Conservation (phyloP, 2,329 filamentous ascomycete genomes). For the Rhinocladiella similis region DNA sequence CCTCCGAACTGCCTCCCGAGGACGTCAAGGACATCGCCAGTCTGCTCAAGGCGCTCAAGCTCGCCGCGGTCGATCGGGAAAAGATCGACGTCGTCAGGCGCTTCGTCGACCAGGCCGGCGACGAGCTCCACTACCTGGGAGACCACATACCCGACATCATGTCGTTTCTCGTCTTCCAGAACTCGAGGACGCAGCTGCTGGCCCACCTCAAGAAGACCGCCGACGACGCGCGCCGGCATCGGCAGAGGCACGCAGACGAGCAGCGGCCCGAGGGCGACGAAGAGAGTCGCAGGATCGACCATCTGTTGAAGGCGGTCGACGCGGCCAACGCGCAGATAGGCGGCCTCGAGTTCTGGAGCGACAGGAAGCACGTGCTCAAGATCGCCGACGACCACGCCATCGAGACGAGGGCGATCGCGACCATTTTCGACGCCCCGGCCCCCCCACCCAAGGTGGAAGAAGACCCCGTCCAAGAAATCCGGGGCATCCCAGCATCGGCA, state of each 20-base stretch:
- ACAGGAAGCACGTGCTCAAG: slow-evolving; percentile 47
- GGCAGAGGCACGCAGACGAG: slow-evolving; percentile 45
- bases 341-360: slow-evolving; percentile 83
- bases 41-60: slow-evolving; percentile 67
- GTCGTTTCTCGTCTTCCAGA: slow-evolving; percentile 84
- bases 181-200: slow-evolving; percentile 76
- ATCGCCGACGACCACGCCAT: slow-evolving; percentile 23
- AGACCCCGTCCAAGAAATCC: slow-evolving; percentile 48
- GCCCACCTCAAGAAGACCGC: slow-evolving; percentile 66
- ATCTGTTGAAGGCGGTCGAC: slow-evolving; percentile 71
- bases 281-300: slow-evolving; percentile 57
- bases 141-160: slow-evolving; percentile 83
- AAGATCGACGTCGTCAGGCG: slow-evolving; percentile 81
- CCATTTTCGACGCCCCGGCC: slow-evolving; percentile 20
- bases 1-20: slow-evolving; percentile 47
- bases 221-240: slow-evolving; percentile 54
- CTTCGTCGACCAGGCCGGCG: slow-evolving; percentile 74
- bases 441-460: slow-evolving; percentile 17
- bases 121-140: slow-evolving; percentile 74
- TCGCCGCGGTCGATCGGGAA: slow-evolving; percentile 80
- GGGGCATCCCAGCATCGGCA: slow-evolving; percentile 60
- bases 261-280: slow-evolving; percentile 47
- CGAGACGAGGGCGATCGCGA: slow-evolving; percentile 19
- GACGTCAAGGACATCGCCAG: slow-evolving; percentile 66
- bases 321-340: slow-evolving; percentile 80